Conservation (phyloP, 306 rosid genomes). For the Medicago ruthenica region DNA sequence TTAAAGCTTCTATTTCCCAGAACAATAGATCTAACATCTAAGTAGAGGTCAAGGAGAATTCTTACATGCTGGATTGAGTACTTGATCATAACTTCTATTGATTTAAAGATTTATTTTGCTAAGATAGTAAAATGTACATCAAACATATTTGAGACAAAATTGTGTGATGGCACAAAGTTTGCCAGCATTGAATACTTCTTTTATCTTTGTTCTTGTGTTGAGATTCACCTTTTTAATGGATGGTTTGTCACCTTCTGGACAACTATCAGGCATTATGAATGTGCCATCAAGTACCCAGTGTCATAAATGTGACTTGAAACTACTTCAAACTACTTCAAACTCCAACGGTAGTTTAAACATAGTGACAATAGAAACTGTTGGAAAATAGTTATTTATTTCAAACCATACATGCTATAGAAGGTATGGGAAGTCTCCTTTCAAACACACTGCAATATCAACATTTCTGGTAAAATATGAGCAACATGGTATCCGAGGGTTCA, state of each 20-base stretch:
- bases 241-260: neutral
- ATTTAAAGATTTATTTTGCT: slow-evolving; percentile 40
- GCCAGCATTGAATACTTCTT: neutral
- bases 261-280: too few relatives aligned
- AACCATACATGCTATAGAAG: too few relatives aligned
- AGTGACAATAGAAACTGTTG: too few relatives aligned
- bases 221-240: neutral
- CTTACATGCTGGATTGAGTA: slow-evolving; percentile 28
- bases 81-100: slow-evolving; percentile 2
- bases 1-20: neutral
- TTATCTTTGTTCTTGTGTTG: neutral
- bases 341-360: too few relatives aligned
- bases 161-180: slow-evolving; percentile 12
- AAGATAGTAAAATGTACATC: slow-evolving; percentile 31
- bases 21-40: slow-evolving; percentile 26
- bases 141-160: neutral
- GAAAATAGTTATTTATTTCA: too few relatives aligned
- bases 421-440: too few relatives aligned
- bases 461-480: too few relatives aligned
- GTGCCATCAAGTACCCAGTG: too few relatives aligned
- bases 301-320: too few relatives aligned
- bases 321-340: too few relatives aligned
- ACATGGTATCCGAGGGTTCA: too few relatives aligned
- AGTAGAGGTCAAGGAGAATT: slow-evolving; percentile 8
- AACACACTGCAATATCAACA: too few relatives aligned